Conservation (phyloP, 805 yeast genomes). For the Pichia insulana region DNA sequence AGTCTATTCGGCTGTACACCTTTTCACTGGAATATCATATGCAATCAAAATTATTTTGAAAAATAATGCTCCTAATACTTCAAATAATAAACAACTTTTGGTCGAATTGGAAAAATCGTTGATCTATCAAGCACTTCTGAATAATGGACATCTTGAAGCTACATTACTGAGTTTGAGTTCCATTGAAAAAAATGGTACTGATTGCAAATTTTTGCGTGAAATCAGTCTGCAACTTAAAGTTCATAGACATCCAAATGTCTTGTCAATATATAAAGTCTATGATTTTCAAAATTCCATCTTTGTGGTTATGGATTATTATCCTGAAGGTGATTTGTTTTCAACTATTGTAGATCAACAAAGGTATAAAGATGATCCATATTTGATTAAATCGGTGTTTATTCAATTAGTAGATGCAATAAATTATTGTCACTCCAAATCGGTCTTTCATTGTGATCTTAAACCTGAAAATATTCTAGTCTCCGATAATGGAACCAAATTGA, state of each 20-base stretch:
- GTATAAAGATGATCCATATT: slow-evolving; percentile 43
- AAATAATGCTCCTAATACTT: slow-evolving; percentile 27
- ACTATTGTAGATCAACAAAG: slow-evolving; percentile 70
- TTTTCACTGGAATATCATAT: slow-evolving; percentile 37
- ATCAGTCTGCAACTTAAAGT: slow-evolving; percentile 66
- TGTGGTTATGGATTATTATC: slow-evolving; percentile 78
- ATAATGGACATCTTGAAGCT: slow-evolving; percentile 22
- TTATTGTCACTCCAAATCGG: slow-evolving; percentile 73
- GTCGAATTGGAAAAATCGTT: slow-evolving; percentile 24
- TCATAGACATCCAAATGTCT: slow-evolving; percentile 70
- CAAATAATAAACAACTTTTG: slow-evolving; percentile 25
- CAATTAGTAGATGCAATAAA: slow-evolving; percentile 80
- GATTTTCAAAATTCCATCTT: slow-evolving; percentile 51
- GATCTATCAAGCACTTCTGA: slow-evolving; percentile 17
- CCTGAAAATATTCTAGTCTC: slow-evolving; percentile 86
- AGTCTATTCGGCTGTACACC: slow-evolving; percentile 61
- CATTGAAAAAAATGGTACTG: slow-evolving; percentile 27
- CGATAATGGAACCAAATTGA: slow-evolving; percentile 43
- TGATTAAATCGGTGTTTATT: slow-evolving; percentile 49
- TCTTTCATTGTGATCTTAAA: slow-evolving; percentile 89
- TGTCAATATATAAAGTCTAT: slow-evolving; percentile 65
- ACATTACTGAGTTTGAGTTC: slow-evolving; percentile 30
- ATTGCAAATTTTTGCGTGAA: slow-evolving; percentile 46
- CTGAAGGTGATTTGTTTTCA: slow-evolving; percentile 79
- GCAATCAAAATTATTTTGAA: slow-evolving; percentile 71